Conservation (phyloP, 2,329 filamentous ascomycete species). For the Leptoxyphium fumago region DNA sequence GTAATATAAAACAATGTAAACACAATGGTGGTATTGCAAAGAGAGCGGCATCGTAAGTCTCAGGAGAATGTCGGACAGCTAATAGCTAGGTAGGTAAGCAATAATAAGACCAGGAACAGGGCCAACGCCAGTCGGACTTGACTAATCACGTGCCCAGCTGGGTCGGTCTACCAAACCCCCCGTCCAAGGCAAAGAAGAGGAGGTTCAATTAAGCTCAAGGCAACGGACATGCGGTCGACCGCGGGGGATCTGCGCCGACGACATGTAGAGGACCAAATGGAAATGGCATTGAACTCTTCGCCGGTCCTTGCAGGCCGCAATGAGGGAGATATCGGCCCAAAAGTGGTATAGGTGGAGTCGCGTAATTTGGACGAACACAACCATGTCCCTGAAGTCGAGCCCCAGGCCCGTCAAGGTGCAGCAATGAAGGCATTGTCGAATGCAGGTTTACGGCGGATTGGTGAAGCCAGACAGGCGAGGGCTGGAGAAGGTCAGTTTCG, state of each 20-base stretch:
- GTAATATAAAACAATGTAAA: too few species aligned
- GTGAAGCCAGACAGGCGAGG: not conserved
- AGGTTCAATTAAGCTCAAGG: constrained; percentile 4
- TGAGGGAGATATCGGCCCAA: not conserved
- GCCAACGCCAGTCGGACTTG: not conserved
- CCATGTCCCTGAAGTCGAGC: not conserved
- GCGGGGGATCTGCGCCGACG: constrained; percentile 2
- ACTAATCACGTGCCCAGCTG: not conserved
- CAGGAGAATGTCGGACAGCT: too few species aligned
- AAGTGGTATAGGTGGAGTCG: not conserved
- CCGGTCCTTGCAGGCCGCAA: not conserved
- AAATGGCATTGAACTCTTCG: not conserved
- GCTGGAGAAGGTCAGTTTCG: not conserved
- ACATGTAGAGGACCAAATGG: not conserved
- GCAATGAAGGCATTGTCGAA: not conserved
- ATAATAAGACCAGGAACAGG: too few species aligned
- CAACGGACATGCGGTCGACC: constrained; percentile 2
- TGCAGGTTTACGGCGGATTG: not conserved
- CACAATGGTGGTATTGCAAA: too few species aligned
- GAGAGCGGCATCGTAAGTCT: too few species aligned
- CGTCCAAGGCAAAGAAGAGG: not conserved
- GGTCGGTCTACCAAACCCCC: not conserved
- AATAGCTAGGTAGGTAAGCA: too few species aligned
- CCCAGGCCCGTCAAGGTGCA: not conserved
- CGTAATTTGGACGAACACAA: not conserved